Evolutionary conservation across 306 rosid species (phyloP), one percentile per base, ranked within the genome.

Genomic region (Urtica urens): DNA sequence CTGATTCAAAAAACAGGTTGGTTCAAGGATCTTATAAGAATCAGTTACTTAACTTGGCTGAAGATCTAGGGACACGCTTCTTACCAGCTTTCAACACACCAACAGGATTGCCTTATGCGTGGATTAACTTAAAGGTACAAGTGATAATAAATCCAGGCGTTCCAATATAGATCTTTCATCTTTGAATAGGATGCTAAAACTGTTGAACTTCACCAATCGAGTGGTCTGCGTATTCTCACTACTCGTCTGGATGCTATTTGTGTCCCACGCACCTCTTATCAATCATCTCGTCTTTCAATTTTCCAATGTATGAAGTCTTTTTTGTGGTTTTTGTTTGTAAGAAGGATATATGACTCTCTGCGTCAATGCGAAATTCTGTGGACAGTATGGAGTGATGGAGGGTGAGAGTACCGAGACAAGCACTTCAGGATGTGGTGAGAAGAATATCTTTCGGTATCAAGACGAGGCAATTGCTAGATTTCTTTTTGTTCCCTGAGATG

Each of bases 361-460:
- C 71, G 56, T 73, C 78, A 70, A 79, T 77, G 81, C 87, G 40
- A 84, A 81, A 81, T 81, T 88, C 73, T 81, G 77, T 88, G 81
- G 72, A 72, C 95, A 84, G 95, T 78, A 84, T 67, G 95, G 97
- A 76, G 95, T 90, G 51, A 64, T 84, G 94, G 87, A 77, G 92
- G 63, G 77, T 69, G 97, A 90, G 83, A 90, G 92, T 72, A 90
- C 97, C 47, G 95, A 84, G 79, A 85, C 92, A 64, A 84, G 97
- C 76, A 81, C 95, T 77, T 90, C 97, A 34, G 95, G 95, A 66
- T 90, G 95, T 77, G 97, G 97, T 90, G 85, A 90, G 92, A 72
- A 67, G 76, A 53, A 72, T 70, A 72, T 66, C 72, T 67, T 47
- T 69, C 49, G 35, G 57, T 70, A 22, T 65, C 60, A 67, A 66